Conservation (phyloP, 768 basidiomycete genomes). For the Termitomyces sp. region DNA sequence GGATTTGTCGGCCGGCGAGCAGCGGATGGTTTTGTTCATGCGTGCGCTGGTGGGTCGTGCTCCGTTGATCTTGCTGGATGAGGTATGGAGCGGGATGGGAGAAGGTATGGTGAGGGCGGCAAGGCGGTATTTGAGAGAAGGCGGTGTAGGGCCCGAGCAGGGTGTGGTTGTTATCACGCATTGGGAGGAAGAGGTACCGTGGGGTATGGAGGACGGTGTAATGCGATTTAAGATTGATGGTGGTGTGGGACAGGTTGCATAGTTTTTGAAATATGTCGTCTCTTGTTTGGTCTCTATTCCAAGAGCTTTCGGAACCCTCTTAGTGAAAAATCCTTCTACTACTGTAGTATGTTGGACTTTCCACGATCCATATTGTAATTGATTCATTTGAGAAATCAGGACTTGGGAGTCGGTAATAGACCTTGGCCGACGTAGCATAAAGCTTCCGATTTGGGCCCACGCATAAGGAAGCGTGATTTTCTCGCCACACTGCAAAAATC, state of each 20-base stretch:
- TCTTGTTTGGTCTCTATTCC: not conserved
- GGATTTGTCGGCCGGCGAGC: conserved; percentile 65
- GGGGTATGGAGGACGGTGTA: conserved; percentile 54
- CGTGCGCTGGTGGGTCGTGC: conserved; percentile 77
- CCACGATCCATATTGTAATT: no score
- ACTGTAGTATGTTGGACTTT: no score
- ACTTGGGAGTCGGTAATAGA: no score
- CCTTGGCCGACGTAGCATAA: no score
- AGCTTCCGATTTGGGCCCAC: no score
- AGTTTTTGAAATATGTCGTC: not conserved
- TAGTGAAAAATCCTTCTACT: no score
- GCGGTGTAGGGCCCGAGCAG: conserved; percentile 50
- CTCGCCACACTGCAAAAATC: no score
- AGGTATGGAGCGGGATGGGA: conserved; percentile 93
- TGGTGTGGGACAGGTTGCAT: conserved; percentile 20
- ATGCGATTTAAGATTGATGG: conserved; percentile 26
- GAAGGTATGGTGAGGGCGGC: conserved; percentile 65
- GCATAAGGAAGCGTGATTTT: no score
- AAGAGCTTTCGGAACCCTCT: not conserved
- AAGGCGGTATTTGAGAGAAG: conserved; percentile 51
- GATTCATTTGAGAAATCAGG: no score
- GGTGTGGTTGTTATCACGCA: conserved; percentile 85
- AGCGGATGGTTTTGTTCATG: conserved; percentile 78
- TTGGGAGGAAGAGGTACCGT: conserved; percentile 90
- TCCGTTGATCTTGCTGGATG: conserved; percentile 78